phyloP scores from a whole-genome alignment of 768 basidiomycete species.

The Serendipita vermifera region DNA sequence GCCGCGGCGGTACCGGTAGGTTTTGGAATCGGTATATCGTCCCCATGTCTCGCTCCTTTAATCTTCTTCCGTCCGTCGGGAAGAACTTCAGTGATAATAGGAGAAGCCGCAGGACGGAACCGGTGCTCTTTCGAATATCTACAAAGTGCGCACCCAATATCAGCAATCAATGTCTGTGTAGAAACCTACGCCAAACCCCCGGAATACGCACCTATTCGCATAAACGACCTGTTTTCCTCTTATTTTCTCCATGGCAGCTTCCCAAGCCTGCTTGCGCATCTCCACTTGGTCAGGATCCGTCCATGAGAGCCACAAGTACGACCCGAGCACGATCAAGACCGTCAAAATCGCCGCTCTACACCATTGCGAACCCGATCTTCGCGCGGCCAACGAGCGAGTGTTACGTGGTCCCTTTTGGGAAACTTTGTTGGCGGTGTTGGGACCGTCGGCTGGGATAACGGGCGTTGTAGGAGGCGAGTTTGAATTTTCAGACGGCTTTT shows the following conservation, averaged over 20 bases:
- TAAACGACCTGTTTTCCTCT: background rate
- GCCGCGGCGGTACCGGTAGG: background rate
- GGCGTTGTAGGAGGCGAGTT: too few species aligned
- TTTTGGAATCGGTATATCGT: slow-evolving; percentile 13
- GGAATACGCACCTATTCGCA: background rate
- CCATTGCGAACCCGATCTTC: background rate
- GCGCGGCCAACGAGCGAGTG: too few species aligned
- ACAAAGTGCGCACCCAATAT: background rate
- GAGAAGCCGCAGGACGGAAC: slow-evolving; percentile 74
- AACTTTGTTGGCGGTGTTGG: too few species aligned
- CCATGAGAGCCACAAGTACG: slow-evolving; percentile 7
- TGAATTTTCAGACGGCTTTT: too few species aligned
- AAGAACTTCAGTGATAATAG: slow-evolving; percentile 63
- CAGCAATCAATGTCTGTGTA: too few species aligned
- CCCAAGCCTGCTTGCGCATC: slow-evolving; percentile 5
- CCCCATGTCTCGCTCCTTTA: slow-evolving; percentile 50
- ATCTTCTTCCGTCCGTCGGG: slow-evolving; percentile 56
- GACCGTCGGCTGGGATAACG: too few species aligned
- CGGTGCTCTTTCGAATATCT: slow-evolving; percentile 78
- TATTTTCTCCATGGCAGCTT: slow-evolving; percentile 1
- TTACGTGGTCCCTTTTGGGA: too few species aligned
- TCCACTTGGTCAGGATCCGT: slow-evolving; percentile 2
- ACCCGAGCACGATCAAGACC: background rate
- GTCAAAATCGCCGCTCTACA: slow-evolving; percentile 1
- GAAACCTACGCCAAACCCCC: too few species aligned